Evolutionary conservation across 2,329 filamentous ascomycete species (phyloP).

Genomic region (Pezicula rhizophila): DNA sequence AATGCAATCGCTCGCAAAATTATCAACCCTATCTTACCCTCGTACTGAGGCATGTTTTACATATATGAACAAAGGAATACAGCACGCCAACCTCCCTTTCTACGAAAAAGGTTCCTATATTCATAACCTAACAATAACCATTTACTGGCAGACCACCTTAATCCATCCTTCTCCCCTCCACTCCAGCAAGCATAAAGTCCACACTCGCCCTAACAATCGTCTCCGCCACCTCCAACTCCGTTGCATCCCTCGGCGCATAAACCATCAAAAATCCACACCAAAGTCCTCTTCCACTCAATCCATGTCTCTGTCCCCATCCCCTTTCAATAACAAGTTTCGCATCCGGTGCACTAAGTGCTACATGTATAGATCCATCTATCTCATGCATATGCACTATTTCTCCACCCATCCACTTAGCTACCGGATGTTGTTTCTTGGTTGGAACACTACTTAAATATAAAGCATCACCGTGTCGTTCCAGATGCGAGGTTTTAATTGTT

Average conservation of each 20-base stretch:
- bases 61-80: too few relatives aligned
- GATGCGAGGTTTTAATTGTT: neutral
- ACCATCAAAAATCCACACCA: constrained; percentile 12
- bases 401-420: constrained; percentile 1
- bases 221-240: constrained; percentile 9
- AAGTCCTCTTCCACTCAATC: constrained; percentile 3
- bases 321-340: constrained; percentile 12
- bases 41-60: too few relatives aligned
- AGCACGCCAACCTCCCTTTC: too few relatives aligned
- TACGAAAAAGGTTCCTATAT: too few relatives aligned
- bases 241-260: constrained; percentile 13
- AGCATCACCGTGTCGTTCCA: constrained; percentile 2
- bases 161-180: too few relatives aligned
- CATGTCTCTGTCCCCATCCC: constrained; percentile 14
- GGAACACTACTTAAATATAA: neutral
- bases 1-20: too few relatives aligned
- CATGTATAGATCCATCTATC: constrained; percentile 12
- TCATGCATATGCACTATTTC: constrained; percentile 10
- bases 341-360: constrained; percentile 9
- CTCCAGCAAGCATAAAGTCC: constrained; percentile 3
- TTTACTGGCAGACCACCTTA: too few relatives aligned
- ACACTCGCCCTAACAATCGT: constrained; percentile 8
- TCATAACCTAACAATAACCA: too few relatives aligned
- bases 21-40: too few relatives aligned
- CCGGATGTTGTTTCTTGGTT: neutral